Percentiles rank a stretch among this genome's conserved stretches.
phyloP scores from a whole-genome alignment of 1,284 basidiomycete species.

The Coniferiporia weirii region DNA sequence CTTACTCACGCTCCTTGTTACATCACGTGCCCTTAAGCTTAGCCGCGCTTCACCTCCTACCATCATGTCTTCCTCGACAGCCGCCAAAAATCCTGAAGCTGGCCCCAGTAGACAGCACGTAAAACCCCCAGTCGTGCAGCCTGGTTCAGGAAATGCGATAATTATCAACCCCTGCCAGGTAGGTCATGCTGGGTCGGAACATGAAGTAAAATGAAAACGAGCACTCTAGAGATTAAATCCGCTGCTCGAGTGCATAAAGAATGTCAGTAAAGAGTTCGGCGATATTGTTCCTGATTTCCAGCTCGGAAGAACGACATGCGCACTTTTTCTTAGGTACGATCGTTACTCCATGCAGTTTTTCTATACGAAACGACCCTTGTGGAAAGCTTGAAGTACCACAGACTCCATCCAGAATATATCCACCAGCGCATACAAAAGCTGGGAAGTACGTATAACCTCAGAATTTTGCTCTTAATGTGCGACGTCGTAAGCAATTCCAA shows the following conservation, averaged over 20 bases:
- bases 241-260: constrained; percentile 76
- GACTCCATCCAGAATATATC: constrained; percentile 97
- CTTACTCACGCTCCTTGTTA: background rate
- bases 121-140: constrained; percentile 63
- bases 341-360: background rate
- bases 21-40: background rate
- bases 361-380: background rate
- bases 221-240: constrained; percentile 76
- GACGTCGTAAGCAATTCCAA: constrained; percentile 62
- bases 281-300: constrained; percentile 94
- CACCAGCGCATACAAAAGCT: constrained; percentile 87
- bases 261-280: constrained; percentile 91
- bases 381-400: constrained; percentile 85
- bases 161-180: constrained; percentile 65
- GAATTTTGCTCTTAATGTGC: constrained; percentile 88
- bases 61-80: background rate
- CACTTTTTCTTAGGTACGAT: constrained; percentile 80
- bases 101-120: constrained; percentile 5
- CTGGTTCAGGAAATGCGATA: constrained; percentile 68
- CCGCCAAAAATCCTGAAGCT: background rate
- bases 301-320: constrained; percentile 93
- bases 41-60: background rate
- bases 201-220: background rate
- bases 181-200: constrained; percentile 22
- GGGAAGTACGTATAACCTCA: constrained; percentile 73